Base-by-base conservation (phyloP, 1,284 basidiomycete species). In the Leccinum pseudoinsigne region DNA sequence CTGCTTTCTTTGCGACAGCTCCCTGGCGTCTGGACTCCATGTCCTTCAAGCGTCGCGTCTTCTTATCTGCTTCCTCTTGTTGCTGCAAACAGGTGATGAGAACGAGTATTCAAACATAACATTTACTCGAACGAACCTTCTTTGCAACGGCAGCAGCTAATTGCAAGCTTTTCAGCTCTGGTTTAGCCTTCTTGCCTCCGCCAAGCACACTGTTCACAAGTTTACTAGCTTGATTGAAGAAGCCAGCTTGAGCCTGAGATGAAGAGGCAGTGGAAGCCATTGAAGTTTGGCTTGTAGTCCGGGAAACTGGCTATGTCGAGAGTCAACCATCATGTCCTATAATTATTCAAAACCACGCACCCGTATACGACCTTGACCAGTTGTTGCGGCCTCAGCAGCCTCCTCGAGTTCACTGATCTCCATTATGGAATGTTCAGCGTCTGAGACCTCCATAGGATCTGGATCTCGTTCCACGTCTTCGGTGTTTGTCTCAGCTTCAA, bases 11-110 rank as follows among this genome's bases (percentile, higher is more conserved):
- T 71, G 91, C 87, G 59, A 86, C 77, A 2, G 86, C 87, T 16
- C 84, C 84, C 65, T 89, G 87, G 26, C 92, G 86, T 55, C 92
- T 82, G 59, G 84, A 82, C 68, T 95, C 93, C 83, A 91, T 89
- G 67, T 94, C 90, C 69, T 88, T 92, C 65, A 90, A 77, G 26
- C 90, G 80, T 3, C 82, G 79, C 1, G 84, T 85, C 74, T 93
- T 94, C 77, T 90, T 92, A 66, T 93, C 92, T 42, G 84, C 83
- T 69, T 93, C 91, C 65, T 90, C 91, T 80, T 95, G 90, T 82
- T 95, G 92, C 93, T 96, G 54, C 55, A 55, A 16, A 9, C 4
- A 50, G 31, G 23, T 31, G 12, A 55, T 74, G n/a, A 69, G 64
- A 11, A 58, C 51, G 26, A 21, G 5, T 2, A 55, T 26, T 3